Base-by-base conservation (phyloP, 805 yeast species). In the Kodamaea nitidulidarum region DNA sequence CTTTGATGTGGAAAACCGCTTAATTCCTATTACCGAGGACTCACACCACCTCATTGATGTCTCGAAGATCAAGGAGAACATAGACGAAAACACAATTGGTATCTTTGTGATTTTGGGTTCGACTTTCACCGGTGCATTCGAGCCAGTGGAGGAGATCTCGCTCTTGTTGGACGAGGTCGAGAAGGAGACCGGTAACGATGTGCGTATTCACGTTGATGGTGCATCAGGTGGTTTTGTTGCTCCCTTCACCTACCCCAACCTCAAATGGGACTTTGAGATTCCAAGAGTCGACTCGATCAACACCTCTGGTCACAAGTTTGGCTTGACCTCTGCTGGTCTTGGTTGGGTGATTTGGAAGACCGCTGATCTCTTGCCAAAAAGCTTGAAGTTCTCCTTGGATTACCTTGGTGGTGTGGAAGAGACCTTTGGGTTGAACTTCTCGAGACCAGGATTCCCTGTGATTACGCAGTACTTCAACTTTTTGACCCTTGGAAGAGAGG, bases 1-100 rank as follows among this genome's bases (percentile, higher is more conserved):
- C 65, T 90, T 88, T 62, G 96, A 88, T 52, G 96, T 88, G 34
- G 96, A 88, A 56, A 76, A 84, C 45, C 73, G 95, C 50, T 60
- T 86, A 47, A 73, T 90, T 43, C 81, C 83, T 10, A 87, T 87
- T 20, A 68, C 72, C 16, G 71, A 67, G 36, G 70, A 73, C 33
- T 69, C 80, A 33, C 77, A 80, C 49, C 84, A 81, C 61, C 69
- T 81, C 43, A 69, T 88, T 52, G 90, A 85, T 55, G 60, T 74
- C 20, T 52, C 71, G 25, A 68, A 76, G 48, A 71, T 90, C 54
- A 72, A 72, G 55, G 79, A 78, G 39, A 65, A 76, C 43, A 69
- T 85, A 28, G 96, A 88, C 61, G 96, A 90, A 58, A 88, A 90
- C 67, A 88, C 97, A 10, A 88, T 88, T 64, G 96, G 96, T 50